Conservation (phyloP, 495 filamentous ascomycete species). For the Penicillium waksmanii region DNA sequence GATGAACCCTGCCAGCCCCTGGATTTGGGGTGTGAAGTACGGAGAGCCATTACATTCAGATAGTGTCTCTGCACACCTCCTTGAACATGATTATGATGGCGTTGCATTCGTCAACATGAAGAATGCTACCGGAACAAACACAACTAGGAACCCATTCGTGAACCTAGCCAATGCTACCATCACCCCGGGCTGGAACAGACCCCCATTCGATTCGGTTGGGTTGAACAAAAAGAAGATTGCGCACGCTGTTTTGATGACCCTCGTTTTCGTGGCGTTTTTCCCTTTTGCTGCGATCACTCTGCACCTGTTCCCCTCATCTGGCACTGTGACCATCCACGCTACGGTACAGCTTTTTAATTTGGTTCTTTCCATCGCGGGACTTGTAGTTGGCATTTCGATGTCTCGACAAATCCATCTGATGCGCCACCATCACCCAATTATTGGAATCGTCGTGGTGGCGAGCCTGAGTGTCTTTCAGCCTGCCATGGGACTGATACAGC, state of each 20-base stretch:
- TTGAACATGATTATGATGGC: slow-evolving; percentile 55
- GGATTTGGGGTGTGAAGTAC: slow-evolving; percentile 68
- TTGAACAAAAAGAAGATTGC: slow-evolving; percentile 37
- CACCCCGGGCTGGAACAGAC: slow-evolving; percentile 1
- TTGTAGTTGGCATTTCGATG: slow-evolving; percentile 63
- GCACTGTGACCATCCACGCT: slow-evolving; percentile 54
- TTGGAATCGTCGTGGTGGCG: slow-evolving; percentile 65
- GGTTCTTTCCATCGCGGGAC: slow-evolving; percentile 57
- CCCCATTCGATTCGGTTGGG: slow-evolving; percentile 11
- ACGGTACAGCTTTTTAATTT: slow-evolving; percentile 61
- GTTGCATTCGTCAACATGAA: slow-evolving; percentile 19
- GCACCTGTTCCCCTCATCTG: slow-evolving; percentile 41
- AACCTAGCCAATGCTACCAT: slow-evolving; percentile 12
- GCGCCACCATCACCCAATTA: slow-evolving; percentile 44
- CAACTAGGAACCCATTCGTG: slow-evolving; percentile 65
- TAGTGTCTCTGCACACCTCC: slow-evolving; percentile 50
- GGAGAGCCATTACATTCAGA: slow-evolving; percentile 62
- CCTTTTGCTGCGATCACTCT: slow-evolving; percentile 56
- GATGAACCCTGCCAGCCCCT: slow-evolving; percentile 48
- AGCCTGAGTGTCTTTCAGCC: slow-evolving; percentile 65
- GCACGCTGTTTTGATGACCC: slow-evolving; percentile 47
- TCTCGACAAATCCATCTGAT: slow-evolving; percentile 31
- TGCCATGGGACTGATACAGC: slow-evolving; percentile 67
- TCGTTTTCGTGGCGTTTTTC: slow-evolving; percentile 51
- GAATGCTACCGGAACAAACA: slow-evolving; percentile 34